Percentiles rank a stretch among this genome's conserved stretches.
Evolutionary conservation across 768 basidiomycete species (phyloP).

Genomic region (Rhizopogon roseolus): DNA sequence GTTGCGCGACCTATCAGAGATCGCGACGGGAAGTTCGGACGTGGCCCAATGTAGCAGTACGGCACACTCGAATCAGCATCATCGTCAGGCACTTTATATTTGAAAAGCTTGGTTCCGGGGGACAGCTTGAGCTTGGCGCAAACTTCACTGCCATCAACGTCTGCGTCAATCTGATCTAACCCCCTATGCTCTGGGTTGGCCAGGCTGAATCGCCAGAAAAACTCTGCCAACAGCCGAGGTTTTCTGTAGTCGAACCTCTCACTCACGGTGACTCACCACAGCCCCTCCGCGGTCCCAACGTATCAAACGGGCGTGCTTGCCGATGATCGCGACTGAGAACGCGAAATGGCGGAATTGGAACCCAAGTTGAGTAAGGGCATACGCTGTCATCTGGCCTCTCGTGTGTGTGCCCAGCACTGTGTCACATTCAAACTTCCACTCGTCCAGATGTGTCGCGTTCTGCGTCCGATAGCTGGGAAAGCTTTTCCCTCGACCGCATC

Average conservation of each 20-base stretch:
- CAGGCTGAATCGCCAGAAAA: conserved; percentile 21
- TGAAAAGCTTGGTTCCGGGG: not conserved
- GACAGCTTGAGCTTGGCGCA: not conserved
- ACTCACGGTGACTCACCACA: conserved; percentile 22
- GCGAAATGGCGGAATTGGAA: conserved; percentile 25
- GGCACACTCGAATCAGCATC: conserved; percentile 1
- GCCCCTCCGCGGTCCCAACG: conserved; percentile 30
- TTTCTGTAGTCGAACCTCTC: conserved; percentile 14
- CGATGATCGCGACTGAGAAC: conserved; percentile 25
- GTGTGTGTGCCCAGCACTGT: not conserved
- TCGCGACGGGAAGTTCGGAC: not conserved
- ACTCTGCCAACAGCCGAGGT: conserved; percentile 12
- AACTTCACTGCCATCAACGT: not conserved
- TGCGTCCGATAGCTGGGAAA: not conserved
- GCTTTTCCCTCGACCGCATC: not conserved
- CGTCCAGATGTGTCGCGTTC: not conserved
- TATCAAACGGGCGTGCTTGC: conserved; percentile 22
- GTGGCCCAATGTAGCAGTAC: not conserved
- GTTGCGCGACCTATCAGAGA: not conserved
- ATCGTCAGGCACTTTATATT: conserved; percentile 12
- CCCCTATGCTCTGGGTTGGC: conserved; percentile 12
- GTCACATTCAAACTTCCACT: not conserved
- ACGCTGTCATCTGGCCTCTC: conserved; percentile 20
- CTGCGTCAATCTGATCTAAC: conserved; percentile 12
- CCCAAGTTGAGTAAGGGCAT: conserved; percentile 15